A percentile compares a stretch with the other conserved stretches of the same genome.
Conservation (phyloP, 768 basidiomycete species). For the Leccinellum albellum region DNA sequence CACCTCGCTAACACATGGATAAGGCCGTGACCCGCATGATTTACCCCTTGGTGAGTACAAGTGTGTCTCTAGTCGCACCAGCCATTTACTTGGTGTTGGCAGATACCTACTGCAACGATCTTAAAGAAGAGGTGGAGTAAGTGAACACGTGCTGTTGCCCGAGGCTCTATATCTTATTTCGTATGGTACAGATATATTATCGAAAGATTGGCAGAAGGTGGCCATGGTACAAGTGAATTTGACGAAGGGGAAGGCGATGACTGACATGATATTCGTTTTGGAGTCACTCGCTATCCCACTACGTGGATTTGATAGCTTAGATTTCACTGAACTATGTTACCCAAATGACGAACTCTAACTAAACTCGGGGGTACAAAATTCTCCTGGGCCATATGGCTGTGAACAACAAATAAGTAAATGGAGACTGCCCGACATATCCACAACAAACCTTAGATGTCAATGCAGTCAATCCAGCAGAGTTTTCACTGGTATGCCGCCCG, state of each 20-base stretch:
- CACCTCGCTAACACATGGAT: not conserved
- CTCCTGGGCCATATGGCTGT: conserved; percentile 92
- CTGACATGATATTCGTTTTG: conserved; percentile 32
- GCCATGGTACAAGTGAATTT: conserved; percentile 65
- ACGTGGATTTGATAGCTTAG: not conserved
- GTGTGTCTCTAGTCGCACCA: not conserved
- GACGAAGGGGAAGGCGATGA: conserved; percentile 84
- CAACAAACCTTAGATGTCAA: conserved; percentile 65
- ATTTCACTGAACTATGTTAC: not conserved
- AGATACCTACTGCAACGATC: conserved; percentile 84
- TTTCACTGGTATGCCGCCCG: conserved; percentile 83
- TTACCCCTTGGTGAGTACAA: conserved; percentile 64
- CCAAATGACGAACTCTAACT: conserved; percentile 40
- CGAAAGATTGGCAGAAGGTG: conserved; percentile 67
- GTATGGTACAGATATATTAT: conserved; percentile 55
- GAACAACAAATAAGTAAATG: conserved; percentile 12
- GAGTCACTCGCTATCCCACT: not conserved
- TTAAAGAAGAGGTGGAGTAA: conserved; percentile 81
- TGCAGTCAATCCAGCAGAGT: conserved; percentile 85
- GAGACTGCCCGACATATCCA: not conserved
- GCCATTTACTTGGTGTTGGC: not conserved
- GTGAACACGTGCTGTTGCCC: conserved; percentile 24
- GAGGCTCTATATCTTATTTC: conserved; percentile 7
- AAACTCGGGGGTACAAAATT: conserved; percentile 85
- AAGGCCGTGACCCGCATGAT: conserved; percentile 64